Percentiles rank a stretch among this genome's conserved stretches.
Evolutionary conservation across 768 basidiomycete species (phyloP).

Genomic region (Russula emetica): DNA sequence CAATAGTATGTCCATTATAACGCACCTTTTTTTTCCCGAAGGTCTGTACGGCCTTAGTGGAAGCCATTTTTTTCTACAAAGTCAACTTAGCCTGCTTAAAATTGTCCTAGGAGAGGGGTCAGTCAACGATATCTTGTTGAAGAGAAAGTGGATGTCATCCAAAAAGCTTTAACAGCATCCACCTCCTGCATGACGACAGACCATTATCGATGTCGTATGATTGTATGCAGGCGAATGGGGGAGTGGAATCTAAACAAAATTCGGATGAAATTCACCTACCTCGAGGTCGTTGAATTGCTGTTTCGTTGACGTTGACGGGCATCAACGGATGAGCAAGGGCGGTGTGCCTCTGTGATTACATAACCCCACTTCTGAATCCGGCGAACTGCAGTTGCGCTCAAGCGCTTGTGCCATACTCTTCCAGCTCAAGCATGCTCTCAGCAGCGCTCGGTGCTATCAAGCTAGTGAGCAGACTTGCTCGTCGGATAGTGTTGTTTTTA

Average conservation of each 20-base stretch:
- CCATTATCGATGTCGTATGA: neutral
- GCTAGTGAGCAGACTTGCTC: neutral
- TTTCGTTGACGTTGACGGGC: constrained; percentile 31
- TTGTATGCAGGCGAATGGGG: constrained; percentile 11
- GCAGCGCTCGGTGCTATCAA: constrained; percentile 1
- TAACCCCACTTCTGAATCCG: neutral
- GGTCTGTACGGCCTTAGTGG: constrained; percentile 89
- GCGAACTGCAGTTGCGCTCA: neutral
- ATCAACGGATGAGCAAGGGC: neutral
- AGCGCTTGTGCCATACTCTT: too few species aligned
- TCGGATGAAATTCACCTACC: constrained; percentile 39
- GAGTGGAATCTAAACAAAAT: neutral
- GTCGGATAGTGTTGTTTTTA: neutral
- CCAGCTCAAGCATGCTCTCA: constrained; percentile 13
- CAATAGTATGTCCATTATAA: constrained; percentile 18
- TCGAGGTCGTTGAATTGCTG: constrained; percentile 33
- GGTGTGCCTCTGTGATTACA: neutral
- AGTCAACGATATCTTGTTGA: constrained; percentile 21
- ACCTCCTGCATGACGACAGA: constrained; percentile 31
- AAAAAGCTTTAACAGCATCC: constrained; percentile 37
- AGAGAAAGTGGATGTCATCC: constrained; percentile 38
- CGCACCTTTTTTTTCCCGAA: constrained; percentile 99
- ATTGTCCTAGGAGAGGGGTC: constrained; percentile 24
- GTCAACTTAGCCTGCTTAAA: constrained; percentile 30
- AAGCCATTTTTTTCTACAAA: constrained; percentile 56